These are phyloP conservation scores for Trametes cubensis DNA, from an alignment of 768 basidiomycete species.

Conservation along the genomic window DNA sequence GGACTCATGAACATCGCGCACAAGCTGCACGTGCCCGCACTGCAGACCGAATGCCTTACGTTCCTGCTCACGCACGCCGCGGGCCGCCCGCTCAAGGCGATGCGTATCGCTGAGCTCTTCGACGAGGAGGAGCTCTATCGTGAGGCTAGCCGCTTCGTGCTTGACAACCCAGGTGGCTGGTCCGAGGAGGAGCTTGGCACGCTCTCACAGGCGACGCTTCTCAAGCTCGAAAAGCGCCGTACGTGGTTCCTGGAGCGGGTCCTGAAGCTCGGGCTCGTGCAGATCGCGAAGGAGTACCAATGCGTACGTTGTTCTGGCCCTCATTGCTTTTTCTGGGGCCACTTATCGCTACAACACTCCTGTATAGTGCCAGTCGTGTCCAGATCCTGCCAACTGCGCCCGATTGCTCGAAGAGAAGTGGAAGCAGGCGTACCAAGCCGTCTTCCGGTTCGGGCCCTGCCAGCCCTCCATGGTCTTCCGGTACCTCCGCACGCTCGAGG, in stretches of 20 bases:
- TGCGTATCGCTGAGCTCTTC: slow-evolving; percentile 89
- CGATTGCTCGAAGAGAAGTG: slow-evolving; percentile 90
- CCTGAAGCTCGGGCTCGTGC: slow-evolving; percentile 84
- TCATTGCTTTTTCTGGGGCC: not conserved
- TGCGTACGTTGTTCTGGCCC: slow-evolving; percentile 58
- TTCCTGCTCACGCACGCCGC: slow-evolving; percentile 93
- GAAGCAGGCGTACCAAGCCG: slow-evolving; percentile 83
- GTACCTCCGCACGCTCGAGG: slow-evolving; percentile 88
- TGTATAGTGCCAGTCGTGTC: slow-evolving; percentile 77
- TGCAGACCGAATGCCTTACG: slow-evolving; percentile 80
- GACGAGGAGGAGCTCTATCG: slow-evolving; percentile 89
- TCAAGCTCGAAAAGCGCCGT: slow-evolving; percentile 89
- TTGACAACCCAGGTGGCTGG: slow-evolving; percentile 91
- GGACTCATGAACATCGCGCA: slow-evolving; percentile 88
- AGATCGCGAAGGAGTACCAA: slow-evolving; percentile 92
- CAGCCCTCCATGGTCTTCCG: slow-evolving; percentile 93
- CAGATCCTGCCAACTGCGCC: slow-evolving; percentile 78
- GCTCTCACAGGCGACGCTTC: slow-evolving; percentile 76
- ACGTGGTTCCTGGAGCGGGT: slow-evolving; percentile 97
- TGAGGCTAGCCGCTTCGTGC: slow-evolving; percentile 87
- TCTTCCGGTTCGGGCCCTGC: slow-evolving; percentile 86
- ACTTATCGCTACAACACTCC: not conserved
- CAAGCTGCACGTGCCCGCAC: slow-evolving; percentile 81
- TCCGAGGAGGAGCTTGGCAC: slow-evolving; percentile 79
- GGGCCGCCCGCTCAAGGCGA: slow-evolving; percentile 88